These are phyloP conservation scores for Yarrowia sp. DNA, from an alignment of 805 yeast species.

Conservation along the genomic window DNA sequence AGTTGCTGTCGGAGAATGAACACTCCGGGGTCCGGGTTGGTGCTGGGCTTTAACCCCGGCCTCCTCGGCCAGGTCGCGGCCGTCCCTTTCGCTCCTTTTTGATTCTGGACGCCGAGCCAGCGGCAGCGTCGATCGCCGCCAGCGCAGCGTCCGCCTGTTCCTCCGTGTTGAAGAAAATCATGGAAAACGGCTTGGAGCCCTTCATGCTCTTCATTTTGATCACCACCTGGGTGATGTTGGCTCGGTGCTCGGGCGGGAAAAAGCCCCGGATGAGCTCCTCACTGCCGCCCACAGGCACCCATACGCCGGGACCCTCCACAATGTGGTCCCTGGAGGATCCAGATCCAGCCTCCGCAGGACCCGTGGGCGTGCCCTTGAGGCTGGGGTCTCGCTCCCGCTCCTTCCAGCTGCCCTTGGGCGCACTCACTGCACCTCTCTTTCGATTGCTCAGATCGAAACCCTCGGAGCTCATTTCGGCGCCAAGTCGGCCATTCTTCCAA, in stretches of 20 bases:
- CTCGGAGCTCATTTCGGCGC: conserved; percentile 50
- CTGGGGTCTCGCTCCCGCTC: conserved; percentile 5
- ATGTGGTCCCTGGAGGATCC: conserved; percentile 3
- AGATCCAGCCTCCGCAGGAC: background rate
- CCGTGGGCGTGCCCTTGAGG: conserved; percentile 15
- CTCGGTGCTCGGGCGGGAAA: conserved; percentile 38
- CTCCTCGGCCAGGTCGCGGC: background rate
- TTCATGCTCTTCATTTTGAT: conserved; percentile 16
- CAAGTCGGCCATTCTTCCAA: conserved; percentile 47
- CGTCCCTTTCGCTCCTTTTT: conserved; percentile 6
- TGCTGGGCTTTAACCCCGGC: background rate
- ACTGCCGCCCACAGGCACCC: conserved; percentile 41
- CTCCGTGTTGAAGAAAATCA: conserved; percentile 39
- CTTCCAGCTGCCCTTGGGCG: conserved; percentile 16
- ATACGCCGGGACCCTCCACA: conserved; percentile 38
- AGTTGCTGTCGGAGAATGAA: too few species aligned
- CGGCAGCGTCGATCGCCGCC: conserved; percentile 34
- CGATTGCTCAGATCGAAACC: conserved; percentile 66
- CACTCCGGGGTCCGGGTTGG: too few species aligned
- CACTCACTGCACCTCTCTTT: conserved; percentile 25
- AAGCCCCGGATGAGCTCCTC: conserved; percentile 36
- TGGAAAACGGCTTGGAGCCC: conserved; percentile 36
- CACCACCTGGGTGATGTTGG: conserved; percentile 35
- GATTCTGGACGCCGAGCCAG: background rate
- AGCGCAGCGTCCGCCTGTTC: conserved; percentile 41